Percentiles rank a stretch among this genome's conserved stretches.
Conservation (phyloP, 805 yeast species). For the Cyberlindnera xishuangbannaensis region DNA sequence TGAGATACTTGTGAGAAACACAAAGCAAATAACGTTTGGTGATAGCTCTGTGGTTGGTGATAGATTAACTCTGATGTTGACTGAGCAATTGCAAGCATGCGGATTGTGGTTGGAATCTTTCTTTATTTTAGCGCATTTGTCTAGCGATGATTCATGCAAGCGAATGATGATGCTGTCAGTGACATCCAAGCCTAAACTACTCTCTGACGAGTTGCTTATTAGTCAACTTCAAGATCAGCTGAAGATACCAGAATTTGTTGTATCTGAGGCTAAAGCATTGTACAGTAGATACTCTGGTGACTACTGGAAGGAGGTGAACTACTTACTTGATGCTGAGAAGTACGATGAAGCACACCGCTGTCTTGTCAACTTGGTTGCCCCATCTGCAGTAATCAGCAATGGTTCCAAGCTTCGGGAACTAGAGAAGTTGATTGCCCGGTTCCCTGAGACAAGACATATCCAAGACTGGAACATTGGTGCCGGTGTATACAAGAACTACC, state of each 20-base stretch:
- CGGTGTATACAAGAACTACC: constrained; percentile 48
- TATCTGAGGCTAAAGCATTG: constrained; percentile 58
- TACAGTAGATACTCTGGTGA: constrained; percentile 44
- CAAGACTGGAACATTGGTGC: constrained; percentile 54
- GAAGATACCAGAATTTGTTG: constrained; percentile 40
- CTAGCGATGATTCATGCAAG: constrained; percentile 40
- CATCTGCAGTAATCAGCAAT: constrained; percentile 55
- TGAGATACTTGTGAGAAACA: constrained; percentile 37
- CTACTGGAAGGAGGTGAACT: constrained; percentile 52
- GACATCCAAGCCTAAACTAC: constrained; percentile 21
- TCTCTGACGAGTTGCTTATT: constrained; percentile 24
- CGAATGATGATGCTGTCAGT: constrained; percentile 31
- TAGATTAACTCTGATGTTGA: constrained; percentile 36
- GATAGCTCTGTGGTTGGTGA: constrained; percentile 28
- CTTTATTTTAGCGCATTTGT: constrained; percentile 55
- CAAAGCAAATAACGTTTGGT: constrained; percentile 23
- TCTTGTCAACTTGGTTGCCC: constrained; percentile 60
- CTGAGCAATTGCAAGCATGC: constrained; percentile 43
- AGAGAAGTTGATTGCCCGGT: constrained; percentile 32
- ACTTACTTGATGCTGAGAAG: constrained; percentile 54
- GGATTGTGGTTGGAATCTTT: constrained; percentile 54
- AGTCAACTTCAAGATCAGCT: constrained; percentile 32
- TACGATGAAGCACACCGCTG: constrained; percentile 60
- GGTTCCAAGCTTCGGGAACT: constrained; percentile 27
- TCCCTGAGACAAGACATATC: constrained; percentile 38